Conservation (phyloP, 2,329 filamentous ascomycete genomes). For the Penicillium psychrosexuale region DNA sequence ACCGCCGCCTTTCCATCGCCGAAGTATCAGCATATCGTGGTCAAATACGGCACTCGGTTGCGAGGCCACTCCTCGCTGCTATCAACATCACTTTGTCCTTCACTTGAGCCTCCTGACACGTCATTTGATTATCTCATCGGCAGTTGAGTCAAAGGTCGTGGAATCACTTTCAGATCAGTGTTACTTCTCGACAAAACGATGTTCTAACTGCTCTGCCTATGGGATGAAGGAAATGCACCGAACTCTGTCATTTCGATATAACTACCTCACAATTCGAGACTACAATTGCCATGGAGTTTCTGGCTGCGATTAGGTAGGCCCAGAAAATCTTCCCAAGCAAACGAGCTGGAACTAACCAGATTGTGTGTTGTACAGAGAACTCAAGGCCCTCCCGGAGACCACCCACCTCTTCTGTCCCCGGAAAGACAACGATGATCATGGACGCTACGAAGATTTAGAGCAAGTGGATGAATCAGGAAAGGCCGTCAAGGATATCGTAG, state of each 20-base stretch:
- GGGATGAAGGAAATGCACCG: slow-evolving; percentile 20
- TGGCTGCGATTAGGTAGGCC: slow-evolving; percentile 43
- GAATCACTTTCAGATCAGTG: not conserved
- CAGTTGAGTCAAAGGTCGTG: not conserved
- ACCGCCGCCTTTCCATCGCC: too few relatives aligned
- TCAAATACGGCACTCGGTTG: not conserved
- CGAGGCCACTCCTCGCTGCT: not conserved
- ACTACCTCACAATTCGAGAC: slow-evolving; percentile 9
- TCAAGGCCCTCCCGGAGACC: slow-evolving; percentile 45
- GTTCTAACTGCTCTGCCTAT: not conserved
- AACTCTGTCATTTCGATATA: slow-evolving; percentile 8
- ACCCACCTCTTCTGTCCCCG: slow-evolving; percentile 68
- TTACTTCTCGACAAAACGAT: not conserved
- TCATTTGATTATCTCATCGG: not conserved
- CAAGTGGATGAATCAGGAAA: slow-evolving; percentile 48
- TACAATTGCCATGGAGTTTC: slow-evolving; percentile 38
- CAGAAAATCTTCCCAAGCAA: not conserved
- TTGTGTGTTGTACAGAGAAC: slow-evolving; percentile 32
- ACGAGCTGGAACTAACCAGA: slow-evolving; percentile 9
- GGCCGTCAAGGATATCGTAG: slow-evolving; percentile 45
- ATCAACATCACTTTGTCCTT: not conserved
- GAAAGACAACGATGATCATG: slow-evolving; percentile 58
- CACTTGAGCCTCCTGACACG: not conserved
- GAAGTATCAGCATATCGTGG: not conserved
- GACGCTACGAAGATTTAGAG: slow-evolving; percentile 60